Conservation (phyloP, 139 green algal species). For the Pseudopediastrum boryanum region DNA sequence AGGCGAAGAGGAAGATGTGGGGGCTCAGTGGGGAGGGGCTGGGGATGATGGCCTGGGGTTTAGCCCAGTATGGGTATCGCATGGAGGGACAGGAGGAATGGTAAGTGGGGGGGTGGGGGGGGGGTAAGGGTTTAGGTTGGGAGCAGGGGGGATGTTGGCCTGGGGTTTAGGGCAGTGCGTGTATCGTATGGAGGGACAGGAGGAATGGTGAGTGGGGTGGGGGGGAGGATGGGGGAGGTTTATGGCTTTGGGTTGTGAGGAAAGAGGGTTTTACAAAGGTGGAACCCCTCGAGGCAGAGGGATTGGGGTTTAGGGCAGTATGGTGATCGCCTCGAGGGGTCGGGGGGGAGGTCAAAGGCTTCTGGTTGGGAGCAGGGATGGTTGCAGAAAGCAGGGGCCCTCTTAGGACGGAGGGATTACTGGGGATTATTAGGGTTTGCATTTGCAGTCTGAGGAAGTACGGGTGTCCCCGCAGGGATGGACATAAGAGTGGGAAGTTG, state of each 20-base stretch:
- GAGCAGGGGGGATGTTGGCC: slow-evolving; percentile 40
- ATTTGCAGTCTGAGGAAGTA: too few species aligned
- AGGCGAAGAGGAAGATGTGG: slow-evolving; percentile 17
- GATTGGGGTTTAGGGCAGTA: slow-evolving; percentile 43
- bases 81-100: slow-evolving; percentile 7
- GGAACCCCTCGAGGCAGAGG: too few species aligned
- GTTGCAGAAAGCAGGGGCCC: too few species aligned
- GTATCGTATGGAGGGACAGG: not conserved
- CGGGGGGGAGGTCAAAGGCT: slow-evolving; percentile 12
- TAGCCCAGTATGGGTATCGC: slow-evolving; percentile 32
- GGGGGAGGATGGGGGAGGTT: slow-evolving; percentile 2
- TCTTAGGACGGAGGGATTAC: too few species aligned
- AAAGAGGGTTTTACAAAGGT: slow-evolving; percentile 38
- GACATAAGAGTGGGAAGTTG: too few species aligned
- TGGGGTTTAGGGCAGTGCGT: slow-evolving; percentile 43
- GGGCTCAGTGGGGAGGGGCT: slow-evolving; percentile 39
- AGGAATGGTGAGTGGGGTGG: slow-evolving; percentile 5
- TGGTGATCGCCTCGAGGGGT: slow-evolving; percentile 1
- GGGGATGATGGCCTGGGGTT: slow-evolving; percentile 44
- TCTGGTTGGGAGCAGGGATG: too few species aligned
- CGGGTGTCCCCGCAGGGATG: too few species aligned
- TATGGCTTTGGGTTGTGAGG: slow-evolving; percentile 25
- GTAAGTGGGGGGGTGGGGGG: not conserved
- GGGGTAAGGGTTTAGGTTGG: slow-evolving; percentile 20
- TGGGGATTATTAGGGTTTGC: too few species aligned